Evolutionary conservation across 768 basidiomycete genomes (phyloP), one percentile per base, ranked within the genome.

Genomic region (Trametes villosa): DNA sequence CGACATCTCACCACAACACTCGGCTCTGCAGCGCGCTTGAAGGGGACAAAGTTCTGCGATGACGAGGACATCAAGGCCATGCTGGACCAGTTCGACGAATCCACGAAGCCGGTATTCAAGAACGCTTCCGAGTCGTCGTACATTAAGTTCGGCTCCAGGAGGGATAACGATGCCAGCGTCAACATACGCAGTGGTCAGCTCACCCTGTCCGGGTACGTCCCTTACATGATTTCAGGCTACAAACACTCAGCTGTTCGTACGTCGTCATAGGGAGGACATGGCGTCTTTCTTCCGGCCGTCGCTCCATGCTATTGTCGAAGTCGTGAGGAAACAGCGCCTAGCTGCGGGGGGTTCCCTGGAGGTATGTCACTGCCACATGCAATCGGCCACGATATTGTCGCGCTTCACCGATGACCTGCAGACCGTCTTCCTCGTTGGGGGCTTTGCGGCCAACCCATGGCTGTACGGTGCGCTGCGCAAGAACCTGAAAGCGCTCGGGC

Each of bases 371-470:
- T 8, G 15, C 18, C 12, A 11, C 4, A n/a, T 26, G 20, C 13
- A 18, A 27, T 15, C 6, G 11, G 9, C 29, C n/a, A 12, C n/a
- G 27, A 13, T 40, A 24, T 44, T 7, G n/a, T 44, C 46, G 13
- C 45, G 12, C 17, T 27, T 33, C 9, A 9, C 4, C n/a, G 11
- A 38, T 60, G n/a, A n/a, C n/a, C n/a, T 9, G 11, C 27, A 91
- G 88, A 88, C 86, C 17, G 83, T 92, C 5, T 91, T 89, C 76
- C 75, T 92, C 20, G 91, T 92, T 15, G 90, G 91, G 66, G 91
- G 91, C 47, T 92, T 90, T 65, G 91, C 91, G 1, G 89, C 90
- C 0, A 90, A 86, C 60, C 87, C 89, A 0, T 91, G 88, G 88
- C 76, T 92, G 26, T 91, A 89, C 70, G 69, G 78, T 22, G 87